These are phyloP conservation scores for Climacium dendroides DNA, from an alignment of 225 moss, liverwort and hornwort genomes.

Conservation along the genomic window DNA sequence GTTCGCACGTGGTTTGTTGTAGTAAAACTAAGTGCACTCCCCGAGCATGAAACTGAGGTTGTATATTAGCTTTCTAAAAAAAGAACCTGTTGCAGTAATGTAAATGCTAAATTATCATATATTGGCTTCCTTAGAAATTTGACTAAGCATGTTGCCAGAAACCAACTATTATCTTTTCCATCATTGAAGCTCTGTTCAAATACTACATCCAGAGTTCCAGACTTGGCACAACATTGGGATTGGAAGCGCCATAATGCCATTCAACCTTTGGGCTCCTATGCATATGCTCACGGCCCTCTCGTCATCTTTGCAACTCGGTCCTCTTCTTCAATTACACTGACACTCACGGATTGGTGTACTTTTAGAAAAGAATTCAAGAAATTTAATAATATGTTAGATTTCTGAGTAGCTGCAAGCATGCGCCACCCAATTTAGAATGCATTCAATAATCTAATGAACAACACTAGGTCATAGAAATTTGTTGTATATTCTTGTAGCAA, in stretches of 20 bases:
- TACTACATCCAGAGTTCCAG: background rate
- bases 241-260: conserved; percentile 8
- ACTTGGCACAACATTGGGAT: background rate
- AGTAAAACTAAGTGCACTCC: no score
- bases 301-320: background rate
- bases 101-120: background rate
- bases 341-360: background rate
- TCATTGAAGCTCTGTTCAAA: background rate
- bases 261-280: conserved; percentile 22
- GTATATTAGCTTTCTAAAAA: background rate
- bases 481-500: background rate
- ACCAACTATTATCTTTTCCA: background rate
- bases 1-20: no score
- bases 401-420: background rate
- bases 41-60: no score
- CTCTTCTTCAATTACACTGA: background rate
- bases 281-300: background rate
- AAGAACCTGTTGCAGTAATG: background rate
- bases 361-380: background rate
- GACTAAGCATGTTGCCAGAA: background rate
- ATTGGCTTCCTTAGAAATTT: background rate
- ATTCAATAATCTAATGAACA: background rate
- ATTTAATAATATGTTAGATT: background rate
- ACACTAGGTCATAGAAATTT: background rate
- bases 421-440: background rate